Percentiles rank a stretch among this genome's conserved stretches.
Conservation (phyloP, 495 filamentous ascomycete species). For the Cercophora sp. region DNA sequence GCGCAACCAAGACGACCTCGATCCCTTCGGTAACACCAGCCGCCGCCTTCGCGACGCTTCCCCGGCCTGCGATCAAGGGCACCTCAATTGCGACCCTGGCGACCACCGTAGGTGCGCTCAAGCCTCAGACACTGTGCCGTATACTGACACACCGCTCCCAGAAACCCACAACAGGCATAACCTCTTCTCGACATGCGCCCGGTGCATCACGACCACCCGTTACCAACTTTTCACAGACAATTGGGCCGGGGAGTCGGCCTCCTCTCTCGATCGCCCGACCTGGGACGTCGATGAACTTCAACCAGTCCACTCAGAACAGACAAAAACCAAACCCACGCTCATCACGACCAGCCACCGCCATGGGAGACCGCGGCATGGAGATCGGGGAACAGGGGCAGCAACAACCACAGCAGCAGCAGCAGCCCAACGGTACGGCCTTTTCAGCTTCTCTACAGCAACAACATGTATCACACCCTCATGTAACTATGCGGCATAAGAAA, state of each 20-base stretch:
- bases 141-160: constrained; percentile 8
- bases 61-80: constrained; percentile 15
- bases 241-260: constrained; percentile 52
- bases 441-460: constrained; percentile 23
- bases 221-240: constrained; percentile 50
- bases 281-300: constrained; percentile 43
- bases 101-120: constrained; percentile 4
- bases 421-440: constrained; percentile 65
- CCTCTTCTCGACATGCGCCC: constrained; percentile 12
- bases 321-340: constrained; percentile 32
- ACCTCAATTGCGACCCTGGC: constrained; percentile 20
- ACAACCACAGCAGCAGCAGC: too few relatives aligned
- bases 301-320: constrained; percentile 39
- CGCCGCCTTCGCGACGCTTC: background rate
- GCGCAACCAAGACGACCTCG: too few relatives aligned
- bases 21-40: too few relatives aligned
- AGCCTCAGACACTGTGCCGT: background rate
- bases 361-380: constrained; percentile 51
- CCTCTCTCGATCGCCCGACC: constrained; percentile 37
- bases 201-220: constrained; percentile 33
- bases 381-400: constrained; percentile 33
- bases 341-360: constrained; percentile 56
- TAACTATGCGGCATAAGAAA: constrained; percentile 23
- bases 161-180: too few relatives aligned
- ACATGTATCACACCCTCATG: too few relatives aligned